A percentile compares a stretch with the other conserved stretches of the same genome.
Evolutionary conservation across 2,329 filamentous ascomycete genomes (phyloP).

Genomic region (Hypoxylon sp.): DNA sequence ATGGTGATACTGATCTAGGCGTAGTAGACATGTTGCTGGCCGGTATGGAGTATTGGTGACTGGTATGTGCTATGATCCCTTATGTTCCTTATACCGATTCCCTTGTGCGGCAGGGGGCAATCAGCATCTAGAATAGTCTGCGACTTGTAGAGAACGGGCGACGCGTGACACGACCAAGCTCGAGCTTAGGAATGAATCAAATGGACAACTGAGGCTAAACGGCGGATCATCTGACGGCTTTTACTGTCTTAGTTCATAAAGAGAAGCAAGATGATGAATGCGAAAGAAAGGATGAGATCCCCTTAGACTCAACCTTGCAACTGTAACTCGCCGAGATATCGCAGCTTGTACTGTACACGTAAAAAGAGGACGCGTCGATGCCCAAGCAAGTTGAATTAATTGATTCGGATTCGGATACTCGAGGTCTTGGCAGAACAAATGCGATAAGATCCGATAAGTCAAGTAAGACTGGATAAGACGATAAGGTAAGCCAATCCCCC

Average conservation of each 20-base stretch:
- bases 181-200: slow-evolving; percentile 16
- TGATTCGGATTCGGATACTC: slow-evolving; percentile 5
- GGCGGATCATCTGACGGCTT: slow-evolving; percentile 16
- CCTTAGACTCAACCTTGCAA: not conserved
- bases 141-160: slow-evolving; percentile 19
- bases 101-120: not conserved
- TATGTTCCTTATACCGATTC: not conserved
- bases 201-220: slow-evolving; percentile 13
- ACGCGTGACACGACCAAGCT: slow-evolving; percentile 29
- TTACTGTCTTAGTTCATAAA: not conserved
- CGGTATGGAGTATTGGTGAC: not conserved
- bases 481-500: slow-evolving; percentile 25
- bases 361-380: slow-evolving; percentile 35
- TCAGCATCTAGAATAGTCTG: slow-evolving; percentile 26
- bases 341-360: not conserved
- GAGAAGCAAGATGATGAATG: slow-evolving; percentile 3
- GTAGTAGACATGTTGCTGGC: slow-evolving; percentile 39
- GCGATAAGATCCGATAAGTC: slow-evolving; percentile 5
- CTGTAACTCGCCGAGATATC: not conserved
- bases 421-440: slow-evolving; percentile 13
- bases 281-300: not conserved
- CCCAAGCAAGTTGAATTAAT: slow-evolving; percentile 30
- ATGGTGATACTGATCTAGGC: slow-evolving; percentile 38
- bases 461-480: not conserved
- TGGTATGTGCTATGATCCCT: too few relatives aligned